A percentile compares a stretch with the other conserved stretches of the same genome.
Evolutionary conservation across 1,284 basidiomycete species (phyloP).

Genomic region (Pyrrhoderma noxium): DNA sequence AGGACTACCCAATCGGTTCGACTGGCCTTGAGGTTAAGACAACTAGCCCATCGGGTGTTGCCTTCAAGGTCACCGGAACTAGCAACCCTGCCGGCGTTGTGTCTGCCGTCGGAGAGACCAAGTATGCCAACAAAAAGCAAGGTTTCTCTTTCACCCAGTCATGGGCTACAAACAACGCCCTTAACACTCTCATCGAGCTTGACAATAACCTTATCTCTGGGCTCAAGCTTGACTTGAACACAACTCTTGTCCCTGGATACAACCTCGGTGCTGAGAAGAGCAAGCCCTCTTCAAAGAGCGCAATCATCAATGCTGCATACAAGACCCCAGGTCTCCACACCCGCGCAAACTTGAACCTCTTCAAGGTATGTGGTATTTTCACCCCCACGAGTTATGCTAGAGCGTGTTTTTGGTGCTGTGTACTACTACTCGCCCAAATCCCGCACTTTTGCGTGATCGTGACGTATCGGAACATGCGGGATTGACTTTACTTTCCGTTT

Average conservation of each 20-base stretch:
- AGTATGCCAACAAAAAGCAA: slow-evolving; percentile 83
- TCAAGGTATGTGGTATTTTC: slow-evolving; percentile 64
- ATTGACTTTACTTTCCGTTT: not conserved
- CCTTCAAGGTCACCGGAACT: slow-evolving; percentile 81
- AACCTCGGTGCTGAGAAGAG: slow-evolving; percentile 39
- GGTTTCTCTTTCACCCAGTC: slow-evolving; percentile 87
- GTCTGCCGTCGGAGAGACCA: slow-evolving; percentile 84
- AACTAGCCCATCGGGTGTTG: slow-evolving; percentile 81
- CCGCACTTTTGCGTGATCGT: no score
- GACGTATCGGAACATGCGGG: not conserved
- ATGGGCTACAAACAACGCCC: slow-evolving; percentile 91
- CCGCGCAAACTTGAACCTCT: slow-evolving; percentile 86
- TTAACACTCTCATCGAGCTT: slow-evolving; percentile 90
- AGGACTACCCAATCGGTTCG: slow-evolving; percentile 87
- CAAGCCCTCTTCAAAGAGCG: slow-evolving; percentile 60
- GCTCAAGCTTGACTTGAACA: slow-evolving; percentile 90
- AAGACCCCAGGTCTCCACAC: slow-evolving; percentile 97
- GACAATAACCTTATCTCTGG: slow-evolving; percentile 98
- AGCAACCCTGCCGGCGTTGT: slow-evolving; percentile 71
- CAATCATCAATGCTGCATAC: slow-evolving; percentile 81
- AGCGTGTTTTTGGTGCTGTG: no score
- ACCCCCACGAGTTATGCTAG: slow-evolving; percentile 8
- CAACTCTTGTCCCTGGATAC: slow-evolving; percentile 83
- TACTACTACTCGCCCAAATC: no score
- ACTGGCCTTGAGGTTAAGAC: slow-evolving; percentile 90